These are phyloP conservation scores for Xerocomus minutiporus DNA, from an alignment of 1,284 basidiomycete genomes.

Conservation along the genomic window DNA sequence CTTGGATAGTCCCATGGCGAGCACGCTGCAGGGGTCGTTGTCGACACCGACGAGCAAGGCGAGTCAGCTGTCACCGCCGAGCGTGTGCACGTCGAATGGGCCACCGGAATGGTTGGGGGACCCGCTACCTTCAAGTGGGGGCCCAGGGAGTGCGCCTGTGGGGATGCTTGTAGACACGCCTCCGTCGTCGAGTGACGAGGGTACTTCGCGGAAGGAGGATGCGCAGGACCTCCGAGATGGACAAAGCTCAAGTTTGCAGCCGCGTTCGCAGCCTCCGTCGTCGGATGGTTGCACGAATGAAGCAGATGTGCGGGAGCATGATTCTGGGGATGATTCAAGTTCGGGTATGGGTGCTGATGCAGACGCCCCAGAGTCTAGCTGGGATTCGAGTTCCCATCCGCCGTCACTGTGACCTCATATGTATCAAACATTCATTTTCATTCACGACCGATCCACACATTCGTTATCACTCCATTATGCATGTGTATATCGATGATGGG, in stretches of 20 bases:
- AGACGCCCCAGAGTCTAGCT: too few species aligned
- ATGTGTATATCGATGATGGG: background rate
- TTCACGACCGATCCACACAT: background rate
- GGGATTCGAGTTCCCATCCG: too few species aligned
- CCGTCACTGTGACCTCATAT: background rate
- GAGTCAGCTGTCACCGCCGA: background rate
- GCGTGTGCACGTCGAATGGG: background rate
- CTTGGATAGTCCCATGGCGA: background rate
- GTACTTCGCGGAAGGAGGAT: background rate
- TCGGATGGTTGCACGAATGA: background rate
- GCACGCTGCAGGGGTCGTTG: background rate
- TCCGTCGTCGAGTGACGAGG: background rate
- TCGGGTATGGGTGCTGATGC: background rate
- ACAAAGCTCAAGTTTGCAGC: background rate
- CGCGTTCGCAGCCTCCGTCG: background rate
- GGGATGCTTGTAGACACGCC: background rate
- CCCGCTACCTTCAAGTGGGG: background rate
- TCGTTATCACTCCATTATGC: background rate
- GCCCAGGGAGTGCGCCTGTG: background rate
- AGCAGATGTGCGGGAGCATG: background rate
- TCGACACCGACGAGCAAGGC: background rate
- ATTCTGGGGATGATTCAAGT: background rate
- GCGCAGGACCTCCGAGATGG: background rate
- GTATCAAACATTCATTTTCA: too few species aligned
- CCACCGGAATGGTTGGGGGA: background rate